Percentiles rank a stretch among this genome's conserved stretches.
These are phyloP conservation scores for Colletotrichum tamarilloi DNA, from an alignment of 2,329 filamentous ascomycete species.

Conservation along the genomic window DNA sequence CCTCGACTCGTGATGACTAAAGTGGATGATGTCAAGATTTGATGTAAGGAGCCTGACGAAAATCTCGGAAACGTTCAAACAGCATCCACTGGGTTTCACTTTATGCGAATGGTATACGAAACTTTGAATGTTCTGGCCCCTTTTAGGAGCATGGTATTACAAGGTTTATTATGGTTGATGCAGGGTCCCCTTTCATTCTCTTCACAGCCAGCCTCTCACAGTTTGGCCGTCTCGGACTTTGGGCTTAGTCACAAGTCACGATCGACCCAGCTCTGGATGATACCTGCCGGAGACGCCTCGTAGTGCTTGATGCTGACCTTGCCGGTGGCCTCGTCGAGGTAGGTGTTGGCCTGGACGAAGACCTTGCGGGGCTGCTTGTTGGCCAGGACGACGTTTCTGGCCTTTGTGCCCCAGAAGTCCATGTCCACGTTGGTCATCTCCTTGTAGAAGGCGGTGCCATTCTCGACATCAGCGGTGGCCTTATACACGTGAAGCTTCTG, in stretches of 20 bases:
- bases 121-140: not conserved
- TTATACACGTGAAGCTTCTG: slow-evolving; percentile 96
- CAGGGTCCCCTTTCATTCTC: not conserved
- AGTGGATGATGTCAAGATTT: not conserved
- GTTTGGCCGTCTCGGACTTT: not conserved
- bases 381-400: slow-evolving; percentile 79
- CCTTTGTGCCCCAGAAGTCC: slow-evolving; percentile 84
- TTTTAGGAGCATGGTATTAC: slow-evolving; percentile 16
- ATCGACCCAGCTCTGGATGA: slow-evolving; percentile 86
- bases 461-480: slow-evolving; percentile 84
- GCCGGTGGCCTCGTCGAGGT: slow-evolving; percentile 74
- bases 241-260: slow-evolving; percentile 49
- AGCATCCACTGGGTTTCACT: not conserved
- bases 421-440: slow-evolving; percentile 84
- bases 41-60: not conserved
- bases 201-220: not conserved
- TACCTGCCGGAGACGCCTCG: slow-evolving; percentile 80
- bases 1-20: not conserved
- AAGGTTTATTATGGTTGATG: slow-evolving; percentile 20
- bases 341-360: slow-evolving; percentile 94
- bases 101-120: not conserved
- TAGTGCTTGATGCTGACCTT: slow-evolving; percentile 87
- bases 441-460: slow-evolving; percentile 83
- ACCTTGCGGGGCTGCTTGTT: slow-evolving; percentile 89
- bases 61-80: not conserved